Evolutionary conservation across 2,329 filamentous ascomycete genomes (phyloP).

Genomic region (Magnaporthiopsis incrustans): DNA sequence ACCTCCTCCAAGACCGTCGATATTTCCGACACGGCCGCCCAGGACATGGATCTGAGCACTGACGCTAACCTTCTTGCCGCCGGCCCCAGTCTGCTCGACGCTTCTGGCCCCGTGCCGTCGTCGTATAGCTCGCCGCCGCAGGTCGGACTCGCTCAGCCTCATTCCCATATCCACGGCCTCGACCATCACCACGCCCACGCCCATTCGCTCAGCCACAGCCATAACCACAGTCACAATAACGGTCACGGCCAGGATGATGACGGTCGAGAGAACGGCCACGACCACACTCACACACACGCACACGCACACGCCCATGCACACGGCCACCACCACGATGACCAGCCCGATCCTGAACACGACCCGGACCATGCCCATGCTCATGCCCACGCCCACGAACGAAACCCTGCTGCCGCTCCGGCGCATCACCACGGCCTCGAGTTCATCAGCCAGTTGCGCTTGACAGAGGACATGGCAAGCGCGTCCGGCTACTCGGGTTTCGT

Average conservation of each 20-base stretch:
- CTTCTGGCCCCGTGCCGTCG: not conserved
- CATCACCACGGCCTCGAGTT: constrained; percentile 14
- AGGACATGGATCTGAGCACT: constrained; percentile 19
- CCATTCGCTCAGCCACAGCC: constrained; percentile 18
- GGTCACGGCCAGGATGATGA: constrained; percentile 16
- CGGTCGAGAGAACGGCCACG: not conserved
- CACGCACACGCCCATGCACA: constrained; percentile 14
- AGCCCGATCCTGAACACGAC: constrained; percentile 18
- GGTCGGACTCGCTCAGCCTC: constrained; percentile 1
- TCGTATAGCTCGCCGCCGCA: constrained; percentile 7
- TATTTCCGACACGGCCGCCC: not conserved
- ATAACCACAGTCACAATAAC: constrained; percentile 16
- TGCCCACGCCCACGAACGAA: constrained; percentile 12
- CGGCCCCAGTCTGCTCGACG: constrained; percentile 14
- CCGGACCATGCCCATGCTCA: not conserved
- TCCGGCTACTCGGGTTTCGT: constrained; percentile 39
- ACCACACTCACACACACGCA: constrained; percentile 5
- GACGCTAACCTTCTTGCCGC: constrained; percentile 24
- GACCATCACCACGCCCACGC: constrained; percentile 11
- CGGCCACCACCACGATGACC: constrained; percentile 15
- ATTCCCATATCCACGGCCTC: not conserved
- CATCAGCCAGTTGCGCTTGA: constrained; percentile 22
- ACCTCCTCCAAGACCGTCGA: constrained; percentile 1
- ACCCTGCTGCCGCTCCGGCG: constrained; percentile 17
- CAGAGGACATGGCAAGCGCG: constrained; percentile 37